A percentile compares a stretch with the other conserved stretches of the same genome.
Evolutionary conservation across 306 rosid genomes (phyloP).

Genomic region (Hippophae gyantsensis): DNA sequence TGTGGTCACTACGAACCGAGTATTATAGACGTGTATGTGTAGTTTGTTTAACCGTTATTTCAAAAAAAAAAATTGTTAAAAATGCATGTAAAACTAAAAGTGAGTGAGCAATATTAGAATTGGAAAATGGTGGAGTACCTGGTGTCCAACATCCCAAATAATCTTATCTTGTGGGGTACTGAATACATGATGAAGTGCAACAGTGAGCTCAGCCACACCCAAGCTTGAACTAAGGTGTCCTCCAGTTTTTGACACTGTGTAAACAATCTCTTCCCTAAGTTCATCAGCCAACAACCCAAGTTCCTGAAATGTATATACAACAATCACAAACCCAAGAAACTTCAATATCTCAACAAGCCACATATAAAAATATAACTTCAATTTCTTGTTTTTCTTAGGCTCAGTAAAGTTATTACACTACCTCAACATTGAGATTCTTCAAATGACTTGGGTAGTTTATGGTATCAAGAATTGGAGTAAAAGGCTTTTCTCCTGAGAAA

Average conservation of each 20-base stretch:
- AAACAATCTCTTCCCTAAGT: slow-evolving; percentile 47
- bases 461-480: slow-evolving; percentile 50
- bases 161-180: slow-evolving; percentile 53
- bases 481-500: slow-evolving; percentile 56
- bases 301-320: slow-evolving; percentile 21
- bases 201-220: slow-evolving; percentile 55
- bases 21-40: too few relatives aligned
- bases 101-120: not conserved
- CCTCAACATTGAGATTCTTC: slow-evolving; percentile 49
- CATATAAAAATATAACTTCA: not conserved
- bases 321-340: not conserved
- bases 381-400: not conserved
- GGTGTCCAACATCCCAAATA: slow-evolving; percentile 75
- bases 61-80: too few relatives aligned
- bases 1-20: too few relatives aligned
- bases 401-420: not conserved
- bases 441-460: slow-evolving; percentile 45
- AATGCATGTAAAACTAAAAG: not conserved
- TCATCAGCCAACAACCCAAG: slow-evolving; percentile 44
- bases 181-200: slow-evolving; percentile 62
- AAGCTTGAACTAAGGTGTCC: slow-evolving; percentile 70
- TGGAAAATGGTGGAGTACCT: slow-evolving; percentile 17
- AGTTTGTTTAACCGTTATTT: too few relatives aligned
- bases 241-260: slow-evolving; percentile 38
- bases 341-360: not conserved